Percentiles rank a stretch among this genome's conserved stretches.
phyloP scores from a whole-genome alignment of 306 rosid species.

The Trichosanthes truncata region DNA sequence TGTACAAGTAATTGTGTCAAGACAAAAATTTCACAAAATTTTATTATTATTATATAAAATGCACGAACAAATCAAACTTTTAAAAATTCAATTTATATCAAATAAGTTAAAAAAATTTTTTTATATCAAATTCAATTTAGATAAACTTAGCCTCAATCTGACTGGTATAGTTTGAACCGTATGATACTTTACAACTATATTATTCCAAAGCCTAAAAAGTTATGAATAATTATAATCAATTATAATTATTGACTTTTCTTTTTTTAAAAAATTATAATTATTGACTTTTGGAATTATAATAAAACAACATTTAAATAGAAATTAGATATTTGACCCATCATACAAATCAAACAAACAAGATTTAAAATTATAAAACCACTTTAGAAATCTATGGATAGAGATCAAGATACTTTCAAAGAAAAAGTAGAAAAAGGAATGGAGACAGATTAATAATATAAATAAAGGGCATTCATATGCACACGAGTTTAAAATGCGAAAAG shows the following conservation, averaged over 20 bases:
- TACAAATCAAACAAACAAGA: background rate
- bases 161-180: background rate
- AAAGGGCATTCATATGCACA: background rate
- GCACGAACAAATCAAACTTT: too few species aligned
- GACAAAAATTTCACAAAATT: too few species aligned
- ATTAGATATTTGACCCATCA: background rate
- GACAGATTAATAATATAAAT: too few species aligned
- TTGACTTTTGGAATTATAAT: background rate
- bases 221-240: background rate
- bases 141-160: too few species aligned
- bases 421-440: too few species aligned
- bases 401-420: background rate
- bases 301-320: background rate
- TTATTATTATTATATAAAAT: too few species aligned
- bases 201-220: background rate
- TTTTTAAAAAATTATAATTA: background rate
- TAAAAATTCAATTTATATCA: too few species aligned
- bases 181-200: too few species aligned
- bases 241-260: background rate
- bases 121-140: too few species aligned
- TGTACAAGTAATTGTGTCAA: too few species aligned
- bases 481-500: background rate
- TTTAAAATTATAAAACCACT: too few species aligned
- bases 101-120: too few species aligned
- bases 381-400: background rate